Evolutionary conservation across 1,139 yeast species (phyloP), one percentile per base, ranked within the genome.

Genomic region (Suhomyces bokatorum): DNA sequence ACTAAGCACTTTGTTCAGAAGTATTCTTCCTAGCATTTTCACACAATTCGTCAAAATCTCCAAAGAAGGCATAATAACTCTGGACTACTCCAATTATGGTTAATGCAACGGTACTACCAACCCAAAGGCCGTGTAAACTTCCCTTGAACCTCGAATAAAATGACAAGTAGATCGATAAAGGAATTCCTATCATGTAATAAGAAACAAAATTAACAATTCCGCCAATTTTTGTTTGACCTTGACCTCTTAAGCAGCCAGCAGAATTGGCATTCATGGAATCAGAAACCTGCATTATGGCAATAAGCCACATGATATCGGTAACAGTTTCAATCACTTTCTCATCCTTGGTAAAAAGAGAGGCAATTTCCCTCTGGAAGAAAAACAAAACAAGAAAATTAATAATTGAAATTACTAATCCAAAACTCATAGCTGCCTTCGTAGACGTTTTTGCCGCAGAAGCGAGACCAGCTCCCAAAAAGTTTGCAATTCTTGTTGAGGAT

Each of bases 191-290:
- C 2, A 76, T 58, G 55, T 80, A 80, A 54, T 80, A 80, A 1
- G 81, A 69, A 22, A 78, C 51, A 46, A 80, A 62, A 51, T 80
- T 80, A 31, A 78, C 78, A 37, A 77, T 73, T 8, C 84, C 84
- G 3, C 84, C 84, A 39, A 80, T 78, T 53, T 73, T 76, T 16
- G 82, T 80, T 55, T 76, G 75, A 14, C 84, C 84, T 57, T 80
- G 83, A 12, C 85, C 85, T 49, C 84, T 64, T 37, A 80, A 66
- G 50, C 83, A 77, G 3, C 85, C 85, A 3, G 84, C 84, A 5
- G 81, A 75, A 42, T 77, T 78, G 8, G 83, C 81, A 58, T 79
- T 80, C 66, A 77, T 63, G 1, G 82, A 79, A 59, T 80, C 85
- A 30, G 78, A 75, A 14, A 79, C 64, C 59, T 79, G 84, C 75